Conservation (phyloP, 441 rosid genomes). For the Erodium texanum region DNA sequence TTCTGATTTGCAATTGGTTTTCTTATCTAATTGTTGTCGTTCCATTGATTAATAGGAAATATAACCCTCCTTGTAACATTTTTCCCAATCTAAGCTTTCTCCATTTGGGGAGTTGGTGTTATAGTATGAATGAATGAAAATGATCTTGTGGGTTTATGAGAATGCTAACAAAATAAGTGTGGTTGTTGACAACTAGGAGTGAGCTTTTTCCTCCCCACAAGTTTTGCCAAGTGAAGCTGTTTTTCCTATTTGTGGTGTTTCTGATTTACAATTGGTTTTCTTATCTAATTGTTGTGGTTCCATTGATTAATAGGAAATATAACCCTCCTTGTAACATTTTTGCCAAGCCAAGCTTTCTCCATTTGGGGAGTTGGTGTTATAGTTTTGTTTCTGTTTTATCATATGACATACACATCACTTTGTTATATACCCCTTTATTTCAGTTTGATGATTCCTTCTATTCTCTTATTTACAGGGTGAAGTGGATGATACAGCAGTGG, state of each 20-base stretch:
- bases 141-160: background rate
- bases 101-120: background rate
- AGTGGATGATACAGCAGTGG: conserved; percentile 86
- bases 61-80: background rate
- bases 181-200: background rate
- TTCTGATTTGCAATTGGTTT: background rate
- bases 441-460: background rate
- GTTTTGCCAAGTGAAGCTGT: background rate
- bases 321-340: background rate
- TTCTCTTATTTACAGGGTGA: conserved; percentile 56
- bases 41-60: background rate
- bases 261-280: background rate
- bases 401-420: background rate
- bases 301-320: background rate
- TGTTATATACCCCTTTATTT: background rate
- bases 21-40: background rate
- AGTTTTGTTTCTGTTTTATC: background rate
- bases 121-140: no score
- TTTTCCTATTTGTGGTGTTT: background rate
- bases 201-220: background rate
- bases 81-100: background rate
- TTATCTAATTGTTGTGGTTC: background rate
- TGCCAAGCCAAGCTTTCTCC: background rate
- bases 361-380: background rate
- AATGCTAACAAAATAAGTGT: no score